Evolutionary conservation across 164 flowering plant genomes (phyloP).

Genomic region (Aristolochia fimbriata): DNA sequence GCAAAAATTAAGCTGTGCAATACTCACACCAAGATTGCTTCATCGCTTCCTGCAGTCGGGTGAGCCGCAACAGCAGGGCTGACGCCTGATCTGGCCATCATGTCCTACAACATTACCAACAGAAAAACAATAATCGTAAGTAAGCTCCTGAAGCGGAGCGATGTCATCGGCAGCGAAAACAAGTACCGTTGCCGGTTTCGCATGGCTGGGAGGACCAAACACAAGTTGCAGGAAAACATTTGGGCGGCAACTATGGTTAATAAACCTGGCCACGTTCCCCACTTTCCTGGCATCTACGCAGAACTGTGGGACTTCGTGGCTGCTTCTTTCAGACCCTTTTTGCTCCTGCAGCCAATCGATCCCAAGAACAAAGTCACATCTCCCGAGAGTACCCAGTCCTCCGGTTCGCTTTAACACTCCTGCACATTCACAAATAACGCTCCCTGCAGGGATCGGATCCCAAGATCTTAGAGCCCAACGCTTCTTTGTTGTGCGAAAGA

Average conservation of each 20-base stretch:
- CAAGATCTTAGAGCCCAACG: conserved; percentile 81
- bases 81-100: too few species aligned
- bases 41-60: too few species aligned
- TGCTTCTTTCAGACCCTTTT: conserved; percentile 36
- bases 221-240: conserved; percentile 82
- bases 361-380: conserved; percentile 67
- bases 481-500: conserved; percentile 62
- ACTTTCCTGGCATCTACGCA: conserved; percentile 63
- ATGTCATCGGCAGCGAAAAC: conserved; percentile 86
- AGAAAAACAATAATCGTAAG: conserved; percentile 76
- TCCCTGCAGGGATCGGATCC: conserved; percentile 66
- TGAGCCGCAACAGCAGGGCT: too few species aligned
- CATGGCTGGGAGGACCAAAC: conserved; percentile 55
- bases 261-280: conserved; percentile 83
- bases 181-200: conserved; percentile 71
- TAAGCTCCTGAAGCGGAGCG: conserved; percentile 80
- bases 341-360: conserved; percentile 41
- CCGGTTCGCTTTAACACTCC: conserved; percentile 60
- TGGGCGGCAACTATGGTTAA: conserved; percentile 71
- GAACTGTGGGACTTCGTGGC: conserved; percentile 79
- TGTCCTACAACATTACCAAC: conserved; percentile 19
- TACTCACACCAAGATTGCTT: too few species aligned
- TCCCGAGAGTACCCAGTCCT: conserved; percentile 47
- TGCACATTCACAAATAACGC: conserved; percentile 67
- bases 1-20: too few species aligned